Conservation (phyloP, 352 stramenopile species). For the Pythium dissimile region DNA sequence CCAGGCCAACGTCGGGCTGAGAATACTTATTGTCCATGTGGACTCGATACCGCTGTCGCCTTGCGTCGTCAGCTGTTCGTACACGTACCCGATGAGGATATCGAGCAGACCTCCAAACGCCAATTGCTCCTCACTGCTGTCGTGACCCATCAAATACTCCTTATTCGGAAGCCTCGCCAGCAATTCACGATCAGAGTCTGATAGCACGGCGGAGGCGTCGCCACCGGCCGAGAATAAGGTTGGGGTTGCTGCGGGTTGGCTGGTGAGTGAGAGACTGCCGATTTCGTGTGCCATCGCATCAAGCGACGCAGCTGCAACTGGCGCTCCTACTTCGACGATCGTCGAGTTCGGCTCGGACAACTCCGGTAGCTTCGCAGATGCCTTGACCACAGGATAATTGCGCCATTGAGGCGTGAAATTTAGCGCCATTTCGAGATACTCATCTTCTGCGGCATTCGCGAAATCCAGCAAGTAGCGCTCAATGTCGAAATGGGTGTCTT, state of each 20-base stretch:
- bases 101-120: conserved; percentile 89
- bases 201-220: no score
- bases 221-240: no score
- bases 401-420: conserved; percentile 89
- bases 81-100: conserved; percentile 94
- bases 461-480: conserved; percentile 96
- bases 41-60: conserved; percentile 96
- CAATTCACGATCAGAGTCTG: conserved; percentile 69
- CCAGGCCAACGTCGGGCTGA: conserved; percentile 94
- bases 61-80: conserved; percentile 94
- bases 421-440: conserved; percentile 91
- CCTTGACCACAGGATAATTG: conserved; percentile 30
- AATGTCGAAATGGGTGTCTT: conserved; percentile 93
- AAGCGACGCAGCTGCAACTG: neutral
- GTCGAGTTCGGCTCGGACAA: no score
- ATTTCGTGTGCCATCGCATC: conserved; percentile 2
- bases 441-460: conserved; percentile 88
- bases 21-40: conserved; percentile 94
- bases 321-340: conserved; percentile 34
- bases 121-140: conserved; percentile 49
- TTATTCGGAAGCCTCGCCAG: conserved; percentile 67
- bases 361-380: neutral
- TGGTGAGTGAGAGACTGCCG: neutral
- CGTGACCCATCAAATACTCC: conserved; percentile 68
- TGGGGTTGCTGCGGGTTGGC: neutral